Evolutionary conservation across 2,329 filamentous ascomycete genomes (phyloP).

Genomic region (Trichoderma semiorbis): DNA sequence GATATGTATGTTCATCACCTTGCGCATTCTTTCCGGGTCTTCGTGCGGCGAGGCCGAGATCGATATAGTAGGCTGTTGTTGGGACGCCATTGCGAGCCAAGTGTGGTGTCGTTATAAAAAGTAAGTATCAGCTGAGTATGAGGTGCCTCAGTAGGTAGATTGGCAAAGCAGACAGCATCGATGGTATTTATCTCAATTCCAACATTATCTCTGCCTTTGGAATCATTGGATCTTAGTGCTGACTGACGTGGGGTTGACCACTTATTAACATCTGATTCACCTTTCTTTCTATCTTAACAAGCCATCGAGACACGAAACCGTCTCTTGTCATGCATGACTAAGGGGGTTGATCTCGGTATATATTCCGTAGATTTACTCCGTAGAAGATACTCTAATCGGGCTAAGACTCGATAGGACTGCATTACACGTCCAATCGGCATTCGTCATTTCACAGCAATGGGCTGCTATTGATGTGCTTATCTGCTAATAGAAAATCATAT

Average conservation of each 20-base stretch:
- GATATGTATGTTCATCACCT: neutral
- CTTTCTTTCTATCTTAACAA: neutral
- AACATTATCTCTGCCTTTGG: neutral
- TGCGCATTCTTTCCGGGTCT: neutral
- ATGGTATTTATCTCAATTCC: neutral
- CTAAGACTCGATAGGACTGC: neutral
- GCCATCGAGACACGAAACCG: neutral
- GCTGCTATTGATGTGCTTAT: neutral
- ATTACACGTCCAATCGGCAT: neutral
- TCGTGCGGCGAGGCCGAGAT: neutral
- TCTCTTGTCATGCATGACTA: neutral
- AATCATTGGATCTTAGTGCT: neutral
- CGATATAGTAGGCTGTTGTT: neutral
- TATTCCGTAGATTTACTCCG: too few species aligned
- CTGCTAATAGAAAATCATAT: neutral
- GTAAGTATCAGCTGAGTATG: neutral
- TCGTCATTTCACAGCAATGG: neutral
- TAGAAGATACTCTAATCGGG: neutral
- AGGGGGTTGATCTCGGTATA: neutral
- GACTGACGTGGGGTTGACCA: neutral
- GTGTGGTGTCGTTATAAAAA: neutral
- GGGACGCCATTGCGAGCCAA: neutral
- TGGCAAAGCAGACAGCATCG: neutral
- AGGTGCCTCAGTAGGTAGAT: neutral
- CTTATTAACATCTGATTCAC: neutral